Base-by-base conservation (phyloP, 176 grass and related monocot species). In the Ensete ventricosum region DNA sequence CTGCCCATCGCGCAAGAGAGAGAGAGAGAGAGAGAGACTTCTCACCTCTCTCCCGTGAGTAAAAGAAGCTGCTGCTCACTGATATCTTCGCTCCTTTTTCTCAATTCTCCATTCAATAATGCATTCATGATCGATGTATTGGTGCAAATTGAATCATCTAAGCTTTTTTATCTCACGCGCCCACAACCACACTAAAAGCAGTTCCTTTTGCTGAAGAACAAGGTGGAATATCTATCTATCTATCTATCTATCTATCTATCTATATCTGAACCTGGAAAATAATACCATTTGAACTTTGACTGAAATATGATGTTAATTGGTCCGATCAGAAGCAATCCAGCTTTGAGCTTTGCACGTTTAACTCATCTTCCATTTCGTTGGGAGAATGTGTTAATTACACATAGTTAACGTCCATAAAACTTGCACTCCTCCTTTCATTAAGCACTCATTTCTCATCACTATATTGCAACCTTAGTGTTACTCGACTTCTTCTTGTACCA, bases 161-260 rank as follows among this genome's bases (percentile, higher is more conserved):
- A 2, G 22, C 22, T 23, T 23, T 57, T 63, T 76, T 76, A 43
- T 76, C 55, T 19, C 74, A 63, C 73, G 73, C 73, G 73, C 55
- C 73, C 73, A 76, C 73, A 51, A 22, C 11, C 26, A 76, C 55
- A 76, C 74, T 23, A 76, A 14, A 55, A 14, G 49, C 55, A 51
- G 11, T 29, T 34, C 34, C 63, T 76, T 17, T 54, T 76, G 48
- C 63, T 23, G 2, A 7, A 50, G 26, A 60, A 76, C 54, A 76
- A 58, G 17, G 16, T 62, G 55, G 55, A 48, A 23, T 43, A 6
- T 43, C 34, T 43, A 6, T 43, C 34, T 23, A 23, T 23, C 22
- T 23, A 23, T 23, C 22, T 23, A 23, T 23, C 22, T 23, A 23
- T 23, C 22, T 23, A 23, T 23, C 22, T 23, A 23, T 23, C 22